Conservation (phyloP, 1,139 yeast species). For the Kluyveromyces marxianus region DNA sequence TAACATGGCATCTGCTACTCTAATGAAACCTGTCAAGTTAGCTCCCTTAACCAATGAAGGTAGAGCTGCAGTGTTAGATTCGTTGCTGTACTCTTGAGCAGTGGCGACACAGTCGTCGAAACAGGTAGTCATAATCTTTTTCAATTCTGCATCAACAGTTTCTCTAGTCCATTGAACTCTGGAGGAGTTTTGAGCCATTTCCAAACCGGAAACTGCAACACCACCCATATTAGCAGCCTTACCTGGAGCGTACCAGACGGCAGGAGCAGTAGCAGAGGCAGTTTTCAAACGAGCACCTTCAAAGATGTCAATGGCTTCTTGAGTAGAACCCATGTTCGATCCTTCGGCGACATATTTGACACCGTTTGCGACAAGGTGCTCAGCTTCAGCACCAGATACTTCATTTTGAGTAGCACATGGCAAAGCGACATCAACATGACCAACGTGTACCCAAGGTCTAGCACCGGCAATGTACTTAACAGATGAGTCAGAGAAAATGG, state of each 20-base stretch:
- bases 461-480: constrained; percentile 85
- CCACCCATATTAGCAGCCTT: constrained; percentile 99
- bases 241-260: constrained; percentile 98
- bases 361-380: constrained; percentile 87
- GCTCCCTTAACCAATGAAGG: constrained; percentile 98
- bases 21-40: constrained; percentile 96
- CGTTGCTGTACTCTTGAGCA: constrained; percentile 72
- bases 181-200: constrained; percentile 99
- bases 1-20: constrained; percentile 97
- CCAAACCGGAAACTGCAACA: constrained; percentile 97
- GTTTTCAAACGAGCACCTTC: constrained; percentile 72
- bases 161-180: constrained; percentile 83
- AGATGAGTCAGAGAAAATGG: constrained; percentile 45
- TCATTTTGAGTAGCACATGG: constrained; percentile 99
- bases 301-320: constrained; percentile 90
- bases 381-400: constrained; percentile 94
- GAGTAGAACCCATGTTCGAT: constrained; percentile 98
- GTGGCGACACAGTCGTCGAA: constrained; percentile 89
- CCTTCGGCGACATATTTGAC: constrained; percentile 96
- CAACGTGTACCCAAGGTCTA: constrained; percentile 93
- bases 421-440: constrained; percentile 88
- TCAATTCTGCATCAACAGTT: constrained; percentile 81
- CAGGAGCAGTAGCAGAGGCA: constrained; percentile 34
- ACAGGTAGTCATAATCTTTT: constrained; percentile 87
- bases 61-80: constrained; percentile 51